Conservation (phyloP, 2,329 filamentous ascomycete genomes). For the Parafenestella ontariensis region DNA sequence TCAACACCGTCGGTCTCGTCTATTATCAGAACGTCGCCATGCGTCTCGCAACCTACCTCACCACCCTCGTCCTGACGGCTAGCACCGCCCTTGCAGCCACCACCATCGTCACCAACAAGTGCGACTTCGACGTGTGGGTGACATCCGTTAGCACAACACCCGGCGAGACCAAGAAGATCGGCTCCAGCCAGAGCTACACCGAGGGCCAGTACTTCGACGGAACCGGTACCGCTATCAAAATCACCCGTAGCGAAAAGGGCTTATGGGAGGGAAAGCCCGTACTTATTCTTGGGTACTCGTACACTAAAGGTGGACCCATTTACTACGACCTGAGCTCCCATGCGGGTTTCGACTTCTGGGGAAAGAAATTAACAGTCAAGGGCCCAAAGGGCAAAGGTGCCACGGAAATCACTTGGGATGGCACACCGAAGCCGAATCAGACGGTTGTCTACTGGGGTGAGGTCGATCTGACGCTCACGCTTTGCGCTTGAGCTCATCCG, state of each 20-base stretch:
- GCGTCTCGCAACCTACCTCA: conserved; percentile 23
- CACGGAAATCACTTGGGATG: conserved; percentile 24
- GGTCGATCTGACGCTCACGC: conserved; percentile 22
- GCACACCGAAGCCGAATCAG: conserved; percentile 15
- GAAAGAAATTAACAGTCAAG: conserved; percentile 21
- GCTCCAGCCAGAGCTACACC: conserved; percentile 6
- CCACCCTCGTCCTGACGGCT: conserved; percentile 18
- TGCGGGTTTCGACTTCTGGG: conserved; percentile 29
- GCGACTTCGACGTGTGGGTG: conserved; percentile 29
- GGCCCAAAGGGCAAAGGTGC: conserved; percentile 9
- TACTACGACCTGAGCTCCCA: conserved; percentile 35
- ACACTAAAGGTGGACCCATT: conserved; percentile 13
- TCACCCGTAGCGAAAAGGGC: conserved; percentile 18
- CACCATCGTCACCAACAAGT: conserved; percentile 34
- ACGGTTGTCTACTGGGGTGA: conserved; percentile 20
- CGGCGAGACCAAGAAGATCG: conserved; percentile 10
- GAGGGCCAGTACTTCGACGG: conserved; percentile 23
- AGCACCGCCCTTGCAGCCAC: conserved; percentile 19
- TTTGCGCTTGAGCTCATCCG: conserved; percentile 16
- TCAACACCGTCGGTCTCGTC: too few species aligned
- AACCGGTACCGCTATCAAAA: conserved; percentile 33
- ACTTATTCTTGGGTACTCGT: conserved; percentile 33
- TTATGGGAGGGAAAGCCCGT: conserved; percentile 23
- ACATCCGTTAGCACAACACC: conserved; percentile 20
- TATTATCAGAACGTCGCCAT: conserved; percentile 11